Base-by-base conservation (phyloP, 805 yeast species). In the Millerozyma miso region DNA sequence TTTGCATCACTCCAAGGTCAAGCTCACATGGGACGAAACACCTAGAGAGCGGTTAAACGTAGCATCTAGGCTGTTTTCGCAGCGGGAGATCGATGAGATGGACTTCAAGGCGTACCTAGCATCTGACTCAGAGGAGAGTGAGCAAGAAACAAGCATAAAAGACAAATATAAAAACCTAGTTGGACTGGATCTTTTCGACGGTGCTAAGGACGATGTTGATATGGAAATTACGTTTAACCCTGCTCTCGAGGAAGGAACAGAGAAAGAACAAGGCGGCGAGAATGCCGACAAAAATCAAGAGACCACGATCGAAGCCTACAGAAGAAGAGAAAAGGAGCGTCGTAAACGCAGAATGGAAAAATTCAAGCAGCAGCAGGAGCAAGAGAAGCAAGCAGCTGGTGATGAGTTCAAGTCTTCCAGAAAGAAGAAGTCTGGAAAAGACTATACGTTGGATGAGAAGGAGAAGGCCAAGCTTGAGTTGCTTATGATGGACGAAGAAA, bases 1-100 rank as follows among this genome's bases (percentile, higher is more conserved):
- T 0, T 73, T 93, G 46, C 97, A 93, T 60, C 96, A 89, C 59
- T 90, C 98, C 13, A 93, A 90, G 56, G 99, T 93, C 39, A 90
- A 88, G 62, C 73, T 93, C 51, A 90, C 98, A 0, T 93, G 99
- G 99, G 99, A 93, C 63, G 98, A 91, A 67, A 95, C 98, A 0
- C 98, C 99, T 4, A 83, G 81, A 44, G 97, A 89, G 56, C 79
- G 99, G 56, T 62, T 80, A 14, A 80, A 84, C 45, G 62, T 90
- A 41, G 77, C 97, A 1, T 76, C 85, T 13, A 82, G 84, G 52
- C 88, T 89, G 4, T 91, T 93, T 61, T 80, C 88, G 38, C 93
- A 86, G 59, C 82, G 85, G 59, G 98, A 93, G 60, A 73, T 88
- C 38, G 93, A 85, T 53, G 91, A 85, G 40, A 84, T 83, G 89